Evolutionary conservation across 805 yeast species (phyloP).

Genomic region (Jamesozyma piceae): DNA sequence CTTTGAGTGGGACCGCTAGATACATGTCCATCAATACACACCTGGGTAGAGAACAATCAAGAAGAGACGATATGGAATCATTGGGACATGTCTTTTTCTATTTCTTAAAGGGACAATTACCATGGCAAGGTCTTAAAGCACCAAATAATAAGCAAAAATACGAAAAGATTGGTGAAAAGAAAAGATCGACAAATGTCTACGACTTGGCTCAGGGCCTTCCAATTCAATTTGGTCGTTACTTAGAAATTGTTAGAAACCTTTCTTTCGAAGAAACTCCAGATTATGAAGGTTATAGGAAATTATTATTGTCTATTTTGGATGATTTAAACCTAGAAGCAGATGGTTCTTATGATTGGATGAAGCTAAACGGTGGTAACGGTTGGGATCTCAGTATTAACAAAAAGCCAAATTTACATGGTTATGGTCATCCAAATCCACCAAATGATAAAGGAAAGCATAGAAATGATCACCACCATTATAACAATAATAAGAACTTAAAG

Average conservation of each 20-base stretch:
- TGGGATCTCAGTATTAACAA: slow-evolving; percentile 88
- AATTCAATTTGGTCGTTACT: slow-evolving; percentile 83
- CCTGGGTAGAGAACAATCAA: slow-evolving; percentile 90
- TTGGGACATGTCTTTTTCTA: slow-evolving; percentile 95
- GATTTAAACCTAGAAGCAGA: slow-evolving; percentile 66
- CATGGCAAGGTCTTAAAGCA: slow-evolving; percentile 98
- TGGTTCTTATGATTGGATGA: slow-evolving; percentile 97
- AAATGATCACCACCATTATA: slow-evolving; percentile 11
- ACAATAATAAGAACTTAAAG: slow-evolving; percentile 12
- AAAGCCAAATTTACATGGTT: slow-evolving; percentile 90
- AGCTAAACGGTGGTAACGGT: slow-evolving; percentile 86
- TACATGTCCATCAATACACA: slow-evolving; percentile 98
- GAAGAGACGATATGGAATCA: slow-evolving; percentile 94
- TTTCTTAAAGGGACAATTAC: slow-evolving; percentile 85
- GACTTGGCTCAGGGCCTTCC: slow-evolving; percentile 89
- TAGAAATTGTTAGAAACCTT: slow-evolving; percentile 78
- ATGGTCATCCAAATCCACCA: slow-evolving; percentile 89
- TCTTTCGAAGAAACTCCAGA: slow-evolving; percentile 93
- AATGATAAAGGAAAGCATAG: slow-evolving; percentile 34
- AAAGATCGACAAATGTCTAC: slow-evolving; percentile 77
- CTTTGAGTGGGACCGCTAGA: slow-evolving; percentile 95
- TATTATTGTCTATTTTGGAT: slow-evolving; percentile 69
- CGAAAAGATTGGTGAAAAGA: slow-evolving; percentile 94
- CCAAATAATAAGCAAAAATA: slow-evolving; percentile 96
- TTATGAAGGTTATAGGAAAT: slow-evolving; percentile 72